phyloP scores from a whole-genome alignment of 345 rosid species.

The Sonneratia alba region DNA sequence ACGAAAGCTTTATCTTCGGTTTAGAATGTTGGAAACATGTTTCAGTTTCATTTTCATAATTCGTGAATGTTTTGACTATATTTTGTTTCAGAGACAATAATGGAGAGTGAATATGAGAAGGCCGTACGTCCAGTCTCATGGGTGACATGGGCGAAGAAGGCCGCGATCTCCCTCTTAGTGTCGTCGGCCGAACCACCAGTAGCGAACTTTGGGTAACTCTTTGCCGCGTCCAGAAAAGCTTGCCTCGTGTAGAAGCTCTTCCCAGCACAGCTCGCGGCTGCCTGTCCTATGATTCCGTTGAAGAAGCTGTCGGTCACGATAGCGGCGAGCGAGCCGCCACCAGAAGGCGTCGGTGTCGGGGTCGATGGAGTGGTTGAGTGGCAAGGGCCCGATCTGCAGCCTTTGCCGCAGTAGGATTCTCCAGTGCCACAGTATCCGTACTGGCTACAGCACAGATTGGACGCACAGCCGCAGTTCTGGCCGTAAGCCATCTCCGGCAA shows the following conservation, averaged over 20 bases:
- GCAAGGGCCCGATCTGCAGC: slow-evolving; percentile 56
- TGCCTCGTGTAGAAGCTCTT: slow-evolving; percentile 47
- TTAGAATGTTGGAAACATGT: not conserved
- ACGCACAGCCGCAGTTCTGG: slow-evolving; percentile 35
- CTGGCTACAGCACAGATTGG: slow-evolving; percentile 35
- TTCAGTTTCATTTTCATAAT: too few relatives aligned
- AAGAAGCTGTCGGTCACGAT: slow-evolving; percentile 45
- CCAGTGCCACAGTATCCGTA: slow-evolving; percentile 34
- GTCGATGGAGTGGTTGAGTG: slow-evolving; percentile 25
- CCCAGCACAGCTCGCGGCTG: slow-evolving; percentile 40
- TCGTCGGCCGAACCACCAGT: slow-evolving; percentile 36
- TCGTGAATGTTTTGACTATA: not conserved
- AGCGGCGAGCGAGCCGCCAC: slow-evolving; percentile 23
- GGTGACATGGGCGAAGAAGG: slow-evolving; percentile 73
- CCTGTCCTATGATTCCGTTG: slow-evolving; percentile 40
- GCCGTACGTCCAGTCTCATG: slow-evolving; percentile 79
- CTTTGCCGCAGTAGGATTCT: slow-evolving; percentile 32
- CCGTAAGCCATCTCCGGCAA: slow-evolving; percentile 1
- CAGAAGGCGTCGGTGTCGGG: slow-evolving; percentile 2
- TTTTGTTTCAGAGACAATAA: not conserved
- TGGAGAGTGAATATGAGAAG: not conserved
- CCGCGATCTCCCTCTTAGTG: slow-evolving; percentile 64
- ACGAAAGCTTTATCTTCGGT: too few relatives aligned
- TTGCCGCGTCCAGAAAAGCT: slow-evolving; percentile 45
- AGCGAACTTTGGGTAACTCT: slow-evolving; percentile 43